Evolutionary conservation across 2,329 filamentous ascomycete species (phyloP), one percentile per base, ranked within the genome.

Genomic region (Podosphaera xanthii): DNA sequence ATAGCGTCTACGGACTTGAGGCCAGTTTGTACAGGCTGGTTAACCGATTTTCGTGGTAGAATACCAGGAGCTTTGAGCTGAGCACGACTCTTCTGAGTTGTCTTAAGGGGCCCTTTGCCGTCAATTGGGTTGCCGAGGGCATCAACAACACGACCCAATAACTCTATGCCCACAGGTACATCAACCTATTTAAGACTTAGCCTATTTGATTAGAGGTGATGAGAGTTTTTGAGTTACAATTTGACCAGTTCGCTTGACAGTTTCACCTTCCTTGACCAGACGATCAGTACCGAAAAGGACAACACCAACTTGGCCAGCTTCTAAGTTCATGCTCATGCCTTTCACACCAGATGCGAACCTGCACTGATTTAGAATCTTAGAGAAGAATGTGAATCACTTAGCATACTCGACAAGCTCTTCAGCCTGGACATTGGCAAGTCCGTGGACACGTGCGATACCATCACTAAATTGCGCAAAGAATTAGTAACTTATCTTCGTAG

Each of bases 261-360:
- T 91, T 82, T 98, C 91, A 73, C 92, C 92, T 78, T 98, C 92
- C 82, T 88, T 92, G 83, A 98, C 92, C 70, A 96, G 82, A 90
- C 92, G 90, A 79, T 98, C 92, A 72, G 92, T 97, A 84, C 92
- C 92, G 83, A 98, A 98, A 72, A 98, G 83, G 83, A 98, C 92
- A 72, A 98, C 90, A 95, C 92, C 92, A 79, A 98, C 92, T 78
- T 97, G 92, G 75, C 92, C 92, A 76, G 92, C 92, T 80, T 98
- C 92, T 77, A 98, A 84, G 87, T 98, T 98, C 91, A 98, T 97
- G 87, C 91, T 97, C 92, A 98, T 98, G 76, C 92, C 92, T 85
- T 97, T 97, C 77, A 97, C 92, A 76, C 92, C 92, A 67, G 92
- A 98, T 71, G 92, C 88, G 80, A 98, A 98, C 81, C 90, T 96